Base-by-base conservation (phyloP, 257 asterid species). In the Craterostigma plantagineum region DNA sequence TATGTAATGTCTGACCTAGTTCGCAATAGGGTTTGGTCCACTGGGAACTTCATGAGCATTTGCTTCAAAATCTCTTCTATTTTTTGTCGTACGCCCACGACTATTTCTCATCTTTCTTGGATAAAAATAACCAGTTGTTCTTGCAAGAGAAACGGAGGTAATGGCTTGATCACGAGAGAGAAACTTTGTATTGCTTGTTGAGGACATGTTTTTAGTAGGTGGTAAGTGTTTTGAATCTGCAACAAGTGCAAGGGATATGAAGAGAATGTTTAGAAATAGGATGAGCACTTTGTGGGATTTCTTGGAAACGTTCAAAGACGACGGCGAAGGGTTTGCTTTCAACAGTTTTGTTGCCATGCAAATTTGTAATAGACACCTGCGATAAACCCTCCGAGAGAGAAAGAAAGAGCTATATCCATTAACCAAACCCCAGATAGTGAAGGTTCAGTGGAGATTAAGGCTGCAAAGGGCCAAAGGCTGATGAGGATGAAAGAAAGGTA, bases 1-100 rank as follows among this genome's bases (percentile, higher is more conserved):
- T 23, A 23, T 23, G 6, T 23, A 23, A 23, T 23, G 30, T 23
- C 2, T 23, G 2, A 23, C 30, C 30, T 23, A 23, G 40, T 35
- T 35, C 5, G 40, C 11, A 35, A 35, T 35, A 35, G 40, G 40
- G 40, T 35, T 35, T 35, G 40, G 40, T 35, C 40, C 40, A 35
- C 40, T n/a, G 3, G 40, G 40, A 10, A 35, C 40, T 35, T 35
- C 40, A 35, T 35, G 40, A 35, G 11, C 13, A 3, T n/a, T 35
- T 35, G 40, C 40, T 35, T n/a, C 40, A 35, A 35, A 9, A 3
- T 35, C 40, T n/a, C 40, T 35, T 23, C 30, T 23, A 2, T 6
- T 23, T 23, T 6, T 6, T 35, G 40, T 35, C 13, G 3, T 35
- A n/a, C 4, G 1, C 13, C 13, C 40, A 35, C 9, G 40, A 23